Base-by-base conservation (phyloP, 495 filamentous ascomycete genomes). In the Aspergillus bridgeri region DNA sequence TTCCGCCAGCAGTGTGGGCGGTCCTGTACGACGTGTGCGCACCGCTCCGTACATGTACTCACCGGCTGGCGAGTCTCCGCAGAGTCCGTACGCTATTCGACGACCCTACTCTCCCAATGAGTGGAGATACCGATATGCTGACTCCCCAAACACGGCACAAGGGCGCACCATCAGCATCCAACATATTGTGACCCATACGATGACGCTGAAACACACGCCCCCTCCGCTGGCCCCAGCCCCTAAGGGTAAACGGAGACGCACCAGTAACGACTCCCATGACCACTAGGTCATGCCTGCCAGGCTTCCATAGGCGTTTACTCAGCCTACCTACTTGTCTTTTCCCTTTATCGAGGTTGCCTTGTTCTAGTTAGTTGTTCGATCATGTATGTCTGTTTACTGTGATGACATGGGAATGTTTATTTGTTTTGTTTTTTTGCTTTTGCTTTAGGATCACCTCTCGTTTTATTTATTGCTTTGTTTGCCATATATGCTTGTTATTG, bases 161-260 rank as follows among this genome's bases (percentile, higher is more conserved):
- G 52, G 42, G n/a, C 20, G 52, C 8, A 23, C 33, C 18, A 24
- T 54, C 42, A 43, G 21, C 33, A 45, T 54, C 19, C 52, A 54
- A 45, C 52, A 54, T 44, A 18, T 54, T 11, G 42, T 54, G 11
- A 54, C 52, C 20, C 52, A 54, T 38, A 54, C 52, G 3, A 18
- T 54, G 17, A 54, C 52, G 3, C 25, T 54, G 17, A 54, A 54
- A 38, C 52, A 24, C n/a, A 17, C 52, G 19, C 52, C 52, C 23
- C 44, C 52, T 7, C 29, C 29, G 29, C 52, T 54, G 11, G 52
- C 42, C 38, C 52, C 52, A 4, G 4, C 52, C n/a, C 52, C 52
- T 3, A 54, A 45, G 42, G 52, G 52, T 13, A 54, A 54, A 20
- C 38, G 52, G 33, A 43, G 52, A 43, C 42, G 52, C 19, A 54